Evolutionary conservation across 257 asterid genomes (phyloP).

Genomic region (Coffea eugenioides): DNA sequence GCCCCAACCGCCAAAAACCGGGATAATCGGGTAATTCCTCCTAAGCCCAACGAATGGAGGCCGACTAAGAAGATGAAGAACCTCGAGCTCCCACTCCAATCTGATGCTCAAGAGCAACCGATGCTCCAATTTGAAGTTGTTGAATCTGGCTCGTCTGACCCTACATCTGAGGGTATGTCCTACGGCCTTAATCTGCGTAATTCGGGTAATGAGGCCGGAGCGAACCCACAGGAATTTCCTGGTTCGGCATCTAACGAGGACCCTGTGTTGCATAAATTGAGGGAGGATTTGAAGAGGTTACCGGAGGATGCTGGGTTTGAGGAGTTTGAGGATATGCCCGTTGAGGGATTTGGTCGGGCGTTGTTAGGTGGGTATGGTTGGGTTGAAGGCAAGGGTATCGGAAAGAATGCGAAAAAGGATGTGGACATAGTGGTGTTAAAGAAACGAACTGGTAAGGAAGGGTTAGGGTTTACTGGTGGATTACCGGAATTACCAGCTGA

Average conservation of each 20-base stretch:
- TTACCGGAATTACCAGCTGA: conserved; percentile 2
- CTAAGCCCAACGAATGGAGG: conserved; percentile 63
- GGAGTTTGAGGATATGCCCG: conserved; percentile 67
- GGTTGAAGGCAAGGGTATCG: conserved; percentile 77
- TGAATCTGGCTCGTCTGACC: conserved; percentile 17
- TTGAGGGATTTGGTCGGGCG: conserved; percentile 70
- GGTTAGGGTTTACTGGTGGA: conserved; percentile 59
- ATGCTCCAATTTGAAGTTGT: conserved; percentile 59
- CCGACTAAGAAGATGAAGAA: conserved; percentile 59
- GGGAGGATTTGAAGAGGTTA: conserved; percentile 22
- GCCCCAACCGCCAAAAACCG: conserved; percentile 27
- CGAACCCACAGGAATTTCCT: too few relatives aligned
- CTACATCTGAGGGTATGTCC: conserved; percentile 18
- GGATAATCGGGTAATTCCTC: conserved; percentile 41
- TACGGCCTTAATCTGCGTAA: conserved; percentile 71
- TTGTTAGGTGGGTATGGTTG: conserved; percentile 75
- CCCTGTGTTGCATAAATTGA: too few relatives aligned
- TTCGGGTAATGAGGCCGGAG: not conserved
- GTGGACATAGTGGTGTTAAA: conserved; percentile 46
- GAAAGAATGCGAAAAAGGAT: conserved; percentile 70
- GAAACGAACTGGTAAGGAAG: conserved; percentile 69
- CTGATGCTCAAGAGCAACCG: conserved; percentile 32
- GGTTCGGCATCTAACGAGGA: too few relatives aligned
- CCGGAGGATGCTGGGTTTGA: conserved; percentile 60
- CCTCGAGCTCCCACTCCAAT: conserved; percentile 45